Evolutionary conservation across 768 basidiomycete species (phyloP).

Genomic region (Mycena leptocephala): DNA sequence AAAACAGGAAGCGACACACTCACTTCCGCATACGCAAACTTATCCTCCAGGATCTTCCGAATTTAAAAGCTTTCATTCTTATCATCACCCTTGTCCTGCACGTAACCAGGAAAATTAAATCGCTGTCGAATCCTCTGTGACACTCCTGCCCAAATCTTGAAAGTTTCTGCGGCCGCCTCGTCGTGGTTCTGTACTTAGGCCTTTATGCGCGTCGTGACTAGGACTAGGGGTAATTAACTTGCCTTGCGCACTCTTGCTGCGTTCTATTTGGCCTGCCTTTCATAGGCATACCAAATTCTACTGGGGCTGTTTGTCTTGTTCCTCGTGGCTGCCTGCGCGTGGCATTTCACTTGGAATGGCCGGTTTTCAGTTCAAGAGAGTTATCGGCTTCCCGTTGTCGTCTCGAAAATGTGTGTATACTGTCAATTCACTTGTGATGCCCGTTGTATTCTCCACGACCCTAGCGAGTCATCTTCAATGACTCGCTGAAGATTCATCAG

Average conservation of each 20-base stretch:
- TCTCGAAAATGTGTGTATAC: neutral
- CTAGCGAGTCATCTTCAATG: no score
- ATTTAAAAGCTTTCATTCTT: no score
- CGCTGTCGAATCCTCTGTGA: no score
- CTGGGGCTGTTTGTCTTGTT: constrained; percentile 2
- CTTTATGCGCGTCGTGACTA: neutral
- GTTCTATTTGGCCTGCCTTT: neutral
- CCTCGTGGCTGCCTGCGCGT: constrained; percentile 2
- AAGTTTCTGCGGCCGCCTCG: no score
- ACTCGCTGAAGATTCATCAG: no score
- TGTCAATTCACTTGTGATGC: constrained; percentile 1
- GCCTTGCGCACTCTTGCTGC: constrained; percentile 1
- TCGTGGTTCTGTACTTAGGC: neutral
- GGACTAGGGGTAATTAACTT: neutral
- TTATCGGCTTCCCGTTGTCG: neutral
- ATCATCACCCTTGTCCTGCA: no score
- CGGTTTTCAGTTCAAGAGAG: neutral
- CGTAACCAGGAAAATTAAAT: no score
- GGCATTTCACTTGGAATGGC: neutral
- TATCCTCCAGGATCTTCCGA: no score
- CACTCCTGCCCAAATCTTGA: no score
- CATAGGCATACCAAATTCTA: neutral
- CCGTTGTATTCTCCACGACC: no score
- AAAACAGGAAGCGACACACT: no score
- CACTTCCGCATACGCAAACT: no score